phyloP scores from a whole-genome alignment of 176 grass and related monocot species.

The Raddia distichophylla region DNA sequence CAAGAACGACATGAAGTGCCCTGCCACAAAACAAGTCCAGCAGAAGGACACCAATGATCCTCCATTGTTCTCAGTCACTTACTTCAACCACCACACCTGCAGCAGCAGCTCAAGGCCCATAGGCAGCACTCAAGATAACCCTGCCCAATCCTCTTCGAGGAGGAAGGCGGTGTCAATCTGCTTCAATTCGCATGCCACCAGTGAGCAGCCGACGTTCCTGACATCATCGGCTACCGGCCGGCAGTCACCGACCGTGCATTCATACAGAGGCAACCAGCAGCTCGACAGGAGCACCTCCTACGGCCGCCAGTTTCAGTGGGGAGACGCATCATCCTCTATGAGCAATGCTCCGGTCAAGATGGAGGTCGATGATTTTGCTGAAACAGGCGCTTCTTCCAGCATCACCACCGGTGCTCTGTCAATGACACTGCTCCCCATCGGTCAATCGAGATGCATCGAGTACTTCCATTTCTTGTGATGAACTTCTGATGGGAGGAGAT shows the following conservation, averaged over 20 bases:
- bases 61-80: conserved; percentile 52
- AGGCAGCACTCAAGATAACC: neutral
- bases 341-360: conserved; percentile 11
- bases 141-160: neutral
- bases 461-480: conserved; percentile 63
- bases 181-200: conserved; percentile 8
- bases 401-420: conserved; percentile 20
- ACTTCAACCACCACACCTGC: conserved; percentile 63
- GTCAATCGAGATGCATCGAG: conserved; percentile 61
- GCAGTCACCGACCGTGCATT: neutral
- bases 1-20: conserved; percentile 62
- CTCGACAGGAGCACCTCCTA: conserved; percentile 5
- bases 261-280: conserved; percentile 37
- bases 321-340: neutral
- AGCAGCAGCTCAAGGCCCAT: conserved; percentile 28
- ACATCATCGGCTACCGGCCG: neutral
- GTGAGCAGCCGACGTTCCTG: conserved; percentile 13
- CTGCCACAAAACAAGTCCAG: conserved; percentile 62
- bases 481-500: too few relatives aligned
- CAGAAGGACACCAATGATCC: conserved; percentile 57
- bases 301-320: conserved; percentile 25
- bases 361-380: conserved; percentile 26
- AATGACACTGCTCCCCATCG: conserved; percentile 50
- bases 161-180: conserved; percentile 44
- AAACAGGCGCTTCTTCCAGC: neutral